These are phyloP conservation scores for Lasiosphaeria hispida DNA, from an alignment of 495 filamentous ascomycete genomes.

Conservation along the genomic window DNA sequence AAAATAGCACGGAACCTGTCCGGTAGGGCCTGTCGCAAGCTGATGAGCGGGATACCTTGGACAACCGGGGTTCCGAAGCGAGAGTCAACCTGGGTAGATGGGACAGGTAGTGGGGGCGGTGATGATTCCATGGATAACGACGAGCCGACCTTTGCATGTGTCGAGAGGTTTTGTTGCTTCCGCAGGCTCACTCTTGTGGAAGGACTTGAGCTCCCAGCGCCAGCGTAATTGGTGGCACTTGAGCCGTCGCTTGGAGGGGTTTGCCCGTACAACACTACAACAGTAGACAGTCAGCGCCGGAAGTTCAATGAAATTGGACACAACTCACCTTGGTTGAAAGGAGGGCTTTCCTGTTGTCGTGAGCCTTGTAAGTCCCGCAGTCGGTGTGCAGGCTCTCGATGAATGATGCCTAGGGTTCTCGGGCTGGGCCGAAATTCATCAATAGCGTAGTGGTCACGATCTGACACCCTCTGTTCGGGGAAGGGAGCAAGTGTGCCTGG, in stretches of 20 bases:
- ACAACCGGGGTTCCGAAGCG: conserved; percentile 34
- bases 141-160: not conserved
- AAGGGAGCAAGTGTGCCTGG: not conserved
- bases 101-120: not conserved
- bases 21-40: conserved; percentile 65
- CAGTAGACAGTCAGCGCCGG: too few relatives aligned
- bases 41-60: conserved; percentile 70
- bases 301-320: too few relatives aligned
- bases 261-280: not conserved
- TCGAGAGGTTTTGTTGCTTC: conserved; percentile 1
- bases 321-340: too few relatives aligned
- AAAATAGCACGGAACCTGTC: conserved; percentile 78
- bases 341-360: too few relatives aligned
- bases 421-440: too few relatives aligned
- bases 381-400: not conserved
- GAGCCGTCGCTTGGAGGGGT: not conserved
- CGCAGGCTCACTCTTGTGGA: conserved; percentile 9
- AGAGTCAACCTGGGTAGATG: not conserved
- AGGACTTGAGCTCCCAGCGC: conserved; percentile 18
- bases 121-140: not conserved
- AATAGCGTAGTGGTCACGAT: too few relatives aligned
- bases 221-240: not conserved
- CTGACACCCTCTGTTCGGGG: not conserved
- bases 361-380: not conserved
- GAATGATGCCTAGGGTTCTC: too few relatives aligned